Base-by-base conservation (phyloP, 345 rosid genomes). In the Populus alba region DNA sequence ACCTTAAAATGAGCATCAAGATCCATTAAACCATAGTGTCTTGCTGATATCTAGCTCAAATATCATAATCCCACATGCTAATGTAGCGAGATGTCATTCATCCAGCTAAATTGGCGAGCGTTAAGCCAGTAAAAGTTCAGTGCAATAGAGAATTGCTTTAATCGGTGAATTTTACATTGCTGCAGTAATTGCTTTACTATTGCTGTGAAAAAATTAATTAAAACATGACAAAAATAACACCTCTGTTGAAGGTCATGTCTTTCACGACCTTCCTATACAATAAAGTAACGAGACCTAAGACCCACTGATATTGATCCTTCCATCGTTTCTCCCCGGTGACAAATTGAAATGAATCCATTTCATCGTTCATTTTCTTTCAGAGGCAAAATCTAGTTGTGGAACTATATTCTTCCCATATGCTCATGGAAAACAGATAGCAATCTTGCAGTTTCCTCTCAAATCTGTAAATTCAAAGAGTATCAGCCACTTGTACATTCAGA, bases 181-280 rank as follows among this genome's bases (percentile, higher is more conserved):
- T 5, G 33, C 29, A 68, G 17, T 43, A 5, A 41, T 74, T 29
- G 22, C 37, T 49, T 31, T 68, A 31, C 57, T 73, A 41, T 67
- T 6, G 51, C 37, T 49, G n/a, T 31, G 8, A 12, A 55, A 59
- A 59, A 67, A 49, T 51, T 13, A 25, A 31, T 8, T 43, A 25
- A 37, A 73, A 41, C 5, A 39, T 65, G 27, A 77, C 70, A 72
- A 37, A 38, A 41, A 27, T 43, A 43, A 22, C 53, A 39, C 69
- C 9, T 53, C 74, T 55, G 29, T 74, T 66, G 62, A 68, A 55
- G 77, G 61, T 31, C 8, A 15, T 33, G n/a, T 33, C 29, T 51
- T 68, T 53, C 45, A 20, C 20, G 7, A 61, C 9, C 33, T 47
- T 62, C 66, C 82, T 62, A 62, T 80, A 80, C 71, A 80, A 27